Evolutionary conservation across 805 yeast genomes (phyloP), one percentile per base, ranked within the genome.

Genomic region (Suhomyces pyralidae): DNA sequence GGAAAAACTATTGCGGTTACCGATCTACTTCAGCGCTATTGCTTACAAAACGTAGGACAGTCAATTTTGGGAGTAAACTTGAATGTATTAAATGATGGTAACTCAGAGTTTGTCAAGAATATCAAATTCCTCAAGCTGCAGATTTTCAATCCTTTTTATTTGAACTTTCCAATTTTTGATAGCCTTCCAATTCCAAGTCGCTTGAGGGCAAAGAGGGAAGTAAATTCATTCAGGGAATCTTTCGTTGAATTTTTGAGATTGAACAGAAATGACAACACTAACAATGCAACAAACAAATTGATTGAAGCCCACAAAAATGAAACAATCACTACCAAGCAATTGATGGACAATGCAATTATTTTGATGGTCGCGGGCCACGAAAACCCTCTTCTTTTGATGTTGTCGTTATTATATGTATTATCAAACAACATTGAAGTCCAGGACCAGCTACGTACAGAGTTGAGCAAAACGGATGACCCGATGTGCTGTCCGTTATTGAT

Each of bases 291-390:
- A 1, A 73, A 72, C 49, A 24, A 51, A 14, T 61, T 82, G 9
- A 69, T 74, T 8, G 62, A 68, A 5, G 81, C 82, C 1, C 63
- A 69, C 42, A 62, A 72, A 5, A 55, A 55, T 7, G 77, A 73
- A 0, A 49, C 55, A 3, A 68, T 83, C 2, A 68, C 78, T 2
- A 65, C 73, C 49, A 70, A 74, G 47, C 85, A 82, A 56, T 71
- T 81, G 50, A 63, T 70, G 2, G 86, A 83, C 59, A 83, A 83
- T 61, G 70, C 81, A 15, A 77, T 81, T 7, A 82, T 83, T 15
- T 68, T 81, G 3, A 63, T 82, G 59, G 79, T 83, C 45, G 87
- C 87, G 0, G 87, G 86, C 0, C 87, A 83, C 62, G 87, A 83
- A 57, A 83, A 83, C 55, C 87, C 87, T 0, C 82, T 81, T 54